Percentiles rank a stretch among this genome's conserved stretches.
Evolutionary conservation across 352 stramenopile species (phyloP).

Genomic region (Globisporangium barbulae): DNA sequence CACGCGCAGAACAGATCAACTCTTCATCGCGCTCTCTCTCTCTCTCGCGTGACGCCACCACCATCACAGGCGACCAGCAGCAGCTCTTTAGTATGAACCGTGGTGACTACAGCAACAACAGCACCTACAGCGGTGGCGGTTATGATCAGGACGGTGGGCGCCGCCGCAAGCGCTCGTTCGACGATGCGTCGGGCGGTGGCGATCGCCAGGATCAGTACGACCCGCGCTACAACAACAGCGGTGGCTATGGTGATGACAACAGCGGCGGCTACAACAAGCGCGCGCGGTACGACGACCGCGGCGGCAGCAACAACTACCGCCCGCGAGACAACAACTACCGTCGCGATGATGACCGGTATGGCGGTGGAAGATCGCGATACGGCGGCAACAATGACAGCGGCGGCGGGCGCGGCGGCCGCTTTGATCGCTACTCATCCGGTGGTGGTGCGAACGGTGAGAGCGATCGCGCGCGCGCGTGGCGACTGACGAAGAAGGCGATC

Average conservation of each 20-base stretch:
- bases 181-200: slow-evolving; percentile 26
- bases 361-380: slow-evolving; percentile 23
- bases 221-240: slow-evolving; percentile 13
- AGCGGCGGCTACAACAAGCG: slow-evolving; percentile 49
- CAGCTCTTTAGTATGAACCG: slow-evolving; percentile 22
- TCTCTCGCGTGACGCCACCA: background rate
- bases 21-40: background rate
- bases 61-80: background rate
- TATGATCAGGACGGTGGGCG: slow-evolving; percentile 20
- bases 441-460: slow-evolving; percentile 37
- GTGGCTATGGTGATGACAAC: slow-evolving; percentile 45
- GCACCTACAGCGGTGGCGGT: slow-evolving; percentile 21
- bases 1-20: background rate
- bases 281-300: slow-evolving; percentile 46
- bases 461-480: slow-evolving; percentile 65
- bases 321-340: slow-evolving; percentile 22
- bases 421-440: slow-evolving; percentile 17
- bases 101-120: slow-evolving; percentile 19
- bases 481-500: slow-evolving; percentile 68
- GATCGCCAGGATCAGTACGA: slow-evolving; percentile 15
- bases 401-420: slow-evolving; percentile 22
- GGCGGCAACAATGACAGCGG: slow-evolving; percentile 16
- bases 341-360: slow-evolving; percentile 33
- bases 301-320: slow-evolving; percentile 25
- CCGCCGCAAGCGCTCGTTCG: slow-evolving; percentile 60